Base-by-base conservation (phyloP, 805 yeast genomes). In the Blastobotrys americana region DNA sequence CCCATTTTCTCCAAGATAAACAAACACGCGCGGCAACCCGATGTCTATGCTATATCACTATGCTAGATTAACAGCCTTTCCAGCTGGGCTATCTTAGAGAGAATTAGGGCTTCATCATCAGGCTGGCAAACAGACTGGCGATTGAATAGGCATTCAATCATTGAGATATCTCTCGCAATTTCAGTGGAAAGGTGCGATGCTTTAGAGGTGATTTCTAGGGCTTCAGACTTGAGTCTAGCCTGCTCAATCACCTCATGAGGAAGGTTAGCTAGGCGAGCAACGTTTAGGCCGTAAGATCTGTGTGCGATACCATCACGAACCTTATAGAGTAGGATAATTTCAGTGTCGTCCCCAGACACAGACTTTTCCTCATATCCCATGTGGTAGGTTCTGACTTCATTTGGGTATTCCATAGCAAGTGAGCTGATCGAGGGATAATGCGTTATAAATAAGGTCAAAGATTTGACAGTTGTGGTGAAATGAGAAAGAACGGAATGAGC, bases 221-320 rank as follows among this genome's bases (percentile, higher is more conserved):
- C 60, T 5, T 22, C 19, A 9, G 64, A 53, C 39, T 55, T 60
- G 4, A 19, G 31, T 9, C 47, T 47, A 2, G 68, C 68, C 1
- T 38, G 39, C 4, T 46, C 35, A 5, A 63, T 38, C 2, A 63
- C 49, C 1, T 40, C 19, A 10, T 35, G 40, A 3, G 63, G 61
- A 3, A 88, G 63, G 0, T 77, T 76, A 0, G 96, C 93, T 46
- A 87, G 56, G 47, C 77, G 73, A 0, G 96, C 96, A 33, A 86
- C 95, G 57, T 88, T 85, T 28, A 89, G 67, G 1, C 96, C 97
- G 60, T 82, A 87, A 44, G 89, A 84, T 44, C 80, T 73, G 35
- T 74, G 64, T 33, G 83, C 74, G 2, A 65, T 63, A 0, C 84
- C 85, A 8, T 58, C 53, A 9, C 59, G 70, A 23, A 78, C 53